Evolutionary conservation across 495 filamentous ascomycete species (phyloP).

Genomic region (Penicillium cosmopolitanum): DNA sequence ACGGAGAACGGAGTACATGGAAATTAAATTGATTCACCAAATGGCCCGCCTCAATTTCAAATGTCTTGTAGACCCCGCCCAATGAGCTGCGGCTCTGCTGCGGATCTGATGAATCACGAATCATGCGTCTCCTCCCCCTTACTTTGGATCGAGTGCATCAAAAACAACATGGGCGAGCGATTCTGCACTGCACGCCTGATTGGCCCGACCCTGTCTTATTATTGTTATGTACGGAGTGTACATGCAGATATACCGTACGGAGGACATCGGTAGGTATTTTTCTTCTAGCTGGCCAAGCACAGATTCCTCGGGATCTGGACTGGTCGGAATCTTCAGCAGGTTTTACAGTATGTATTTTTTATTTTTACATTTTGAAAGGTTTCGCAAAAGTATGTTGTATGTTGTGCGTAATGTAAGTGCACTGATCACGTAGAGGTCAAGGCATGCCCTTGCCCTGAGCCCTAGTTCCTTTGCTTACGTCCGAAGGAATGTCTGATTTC

Average conservation of each 20-base stretch:
- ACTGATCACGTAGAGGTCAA: slow-evolving; percentile 30
- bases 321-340: slow-evolving; percentile 1
- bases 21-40: slow-evolving; percentile 4
- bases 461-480: slow-evolving; percentile 20
- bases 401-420: slow-evolving; percentile 25
- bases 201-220: background rate
- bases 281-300: background rate
- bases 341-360: background rate
- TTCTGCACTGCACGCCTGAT: background rate
- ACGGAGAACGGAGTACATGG: background rate
- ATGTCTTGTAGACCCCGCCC: slow-evolving; percentile 1
- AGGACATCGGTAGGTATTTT: too few relatives aligned
- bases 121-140: background rate
- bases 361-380: background rate
- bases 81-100: slow-evolving; percentile 1
- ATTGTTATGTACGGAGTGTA: background rate
- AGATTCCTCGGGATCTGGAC: slow-evolving; percentile 3
- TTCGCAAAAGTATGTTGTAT: background rate
- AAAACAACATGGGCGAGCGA: background rate
- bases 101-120: slow-evolving; percentile 5
- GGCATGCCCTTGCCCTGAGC: slow-evolving; percentile 35
- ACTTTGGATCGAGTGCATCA: background rate
- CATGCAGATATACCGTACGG: too few relatives aligned
- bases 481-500: background rate
- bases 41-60: slow-evolving; percentile 1